phyloP scores from a whole-genome alignment of 495 filamentous ascomycete species.

The Penicillium lagena region DNA sequence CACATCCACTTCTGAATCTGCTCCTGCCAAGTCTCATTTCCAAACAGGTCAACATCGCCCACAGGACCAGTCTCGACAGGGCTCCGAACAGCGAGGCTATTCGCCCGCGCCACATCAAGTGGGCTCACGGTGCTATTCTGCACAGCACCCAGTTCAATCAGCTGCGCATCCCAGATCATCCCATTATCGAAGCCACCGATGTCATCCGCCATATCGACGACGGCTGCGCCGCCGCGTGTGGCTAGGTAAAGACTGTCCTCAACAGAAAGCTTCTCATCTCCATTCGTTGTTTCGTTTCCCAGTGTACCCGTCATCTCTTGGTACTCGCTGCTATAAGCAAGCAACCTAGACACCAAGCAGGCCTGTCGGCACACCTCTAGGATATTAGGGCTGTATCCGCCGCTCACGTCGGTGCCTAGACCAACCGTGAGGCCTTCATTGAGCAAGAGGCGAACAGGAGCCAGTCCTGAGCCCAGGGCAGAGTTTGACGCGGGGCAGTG shows the following conservation, averaged over 20 bases:
- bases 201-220: conserved; percentile 60
- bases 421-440: conserved; percentile 71
- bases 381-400: conserved; percentile 74
- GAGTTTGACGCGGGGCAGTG: conserved; percentile 89
- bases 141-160: conserved; percentile 54
- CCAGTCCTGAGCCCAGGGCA: conserved; percentile 67
- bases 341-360: conserved; percentile 60
- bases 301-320: neutral
- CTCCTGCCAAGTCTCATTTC: conserved; percentile 74
- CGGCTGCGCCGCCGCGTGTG: conserved; percentile 71
- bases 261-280: conserved; percentile 56
- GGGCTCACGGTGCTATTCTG: conserved; percentile 1
- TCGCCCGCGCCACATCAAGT: neutral
- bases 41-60: conserved; percentile 66
- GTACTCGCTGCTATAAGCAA: conserved; percentile 10
- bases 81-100: neutral
- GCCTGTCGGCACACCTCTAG: conserved; percentile 77
- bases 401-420: conserved; percentile 83
- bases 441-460: conserved; percentile 65
- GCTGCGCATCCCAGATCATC: conserved; percentile 86
- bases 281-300: conserved; percentile 5
- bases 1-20: conserved; percentile 87
- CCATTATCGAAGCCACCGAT: conserved; percentile 76
- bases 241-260: conserved; percentile 85
- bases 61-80: conserved; percentile 13